Conservation (phyloP, 2,329 filamentous ascomycete species). For the Colletotrichum trifolii region DNA sequence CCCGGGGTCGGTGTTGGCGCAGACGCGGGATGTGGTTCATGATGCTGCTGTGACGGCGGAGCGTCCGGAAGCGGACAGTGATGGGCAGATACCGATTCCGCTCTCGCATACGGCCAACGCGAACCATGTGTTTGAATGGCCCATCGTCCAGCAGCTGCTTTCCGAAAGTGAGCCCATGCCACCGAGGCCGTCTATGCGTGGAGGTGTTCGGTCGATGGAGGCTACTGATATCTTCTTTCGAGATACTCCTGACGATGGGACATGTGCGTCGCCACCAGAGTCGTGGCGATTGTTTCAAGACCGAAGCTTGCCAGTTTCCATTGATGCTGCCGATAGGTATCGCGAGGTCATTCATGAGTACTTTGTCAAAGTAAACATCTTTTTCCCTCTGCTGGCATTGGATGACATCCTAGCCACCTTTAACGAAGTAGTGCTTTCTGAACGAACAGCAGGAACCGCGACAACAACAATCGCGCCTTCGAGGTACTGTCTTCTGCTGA, state of each 20-base stretch:
- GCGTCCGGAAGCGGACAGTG: neutral
- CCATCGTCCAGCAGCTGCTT: conserved; percentile 39
- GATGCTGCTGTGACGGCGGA: neutral
- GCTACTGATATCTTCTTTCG: conserved; percentile 35
- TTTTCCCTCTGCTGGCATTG: conserved; percentile 35
- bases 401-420: conserved; percentile 12
- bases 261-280: conserved; percentile 6
- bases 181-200: neutral
- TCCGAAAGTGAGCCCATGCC: conserved; percentile 2
- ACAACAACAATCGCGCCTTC: neutral
- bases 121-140: conserved; percentile 40
- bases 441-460: neutral
- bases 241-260: neutral
- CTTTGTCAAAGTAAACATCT: conserved; percentile 43
- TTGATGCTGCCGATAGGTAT: conserved; percentile 11
- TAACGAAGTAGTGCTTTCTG: conserved; percentile 7
- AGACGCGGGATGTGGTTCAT: neutral
- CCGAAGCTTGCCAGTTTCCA: neutral
- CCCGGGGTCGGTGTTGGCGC: neutral
- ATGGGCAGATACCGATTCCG: conserved; percentile 35
- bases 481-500: conserved; percentile 35
- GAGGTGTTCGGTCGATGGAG: conserved; percentile 19
- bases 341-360: conserved; percentile 37
- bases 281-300: conserved; percentile 37
- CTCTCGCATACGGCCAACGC: conserved; percentile 41